Evolutionary conservation across 345 rosid genomes (phyloP), one percentile per base, ranked within the genome.

Genomic region (Acer campestre): DNA sequence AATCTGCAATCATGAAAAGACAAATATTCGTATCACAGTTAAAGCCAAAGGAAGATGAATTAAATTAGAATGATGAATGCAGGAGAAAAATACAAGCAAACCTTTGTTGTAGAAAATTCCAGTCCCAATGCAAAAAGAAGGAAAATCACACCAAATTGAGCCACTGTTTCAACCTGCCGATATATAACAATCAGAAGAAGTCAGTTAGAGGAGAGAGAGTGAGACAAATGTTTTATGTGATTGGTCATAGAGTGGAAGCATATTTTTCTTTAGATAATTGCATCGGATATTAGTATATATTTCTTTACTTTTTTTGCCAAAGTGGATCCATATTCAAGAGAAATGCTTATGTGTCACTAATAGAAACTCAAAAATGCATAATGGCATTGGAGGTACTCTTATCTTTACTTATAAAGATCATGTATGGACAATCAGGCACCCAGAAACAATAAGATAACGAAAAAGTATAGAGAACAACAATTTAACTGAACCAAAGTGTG

Each of bases 101-200:
- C 92, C 81, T 87, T 89, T 63, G 89, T 13, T 0, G 85, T 75
- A 6, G 92, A 87, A 75, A 89, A 89, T 84, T 89, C 92, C 61
- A 89, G 82, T 74, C 92, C 92, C 72, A 87, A 71, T 8, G 90
- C 92, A 78, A 89, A 89, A 55, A 89, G 89, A 76, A 89, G 89
- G 78, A 89, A 87, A 78, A 89, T 85, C 20, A 89, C 92, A 68
- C 92, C 92, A 78, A 89, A 89, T 74, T 89, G 92, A 64, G 92
- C 92, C 73, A 89, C 92, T 16, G 92, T 89, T 82, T 89, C 92
- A 74, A 89, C 90, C 92, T 89, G 68, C 61, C 71, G 22, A 40
- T 61, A 74, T 61, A 75, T 31, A 68, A 40, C 68, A 65, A 40
- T 70, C 64, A 75, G 55, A 48, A 62, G 68, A 71, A 20, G 61